Evolutionary conservation across 2,329 filamentous ascomycete genomes (phyloP), one percentile per base, ranked within the genome.

Genomic region (Ascocoryne sarcoides): DNA sequence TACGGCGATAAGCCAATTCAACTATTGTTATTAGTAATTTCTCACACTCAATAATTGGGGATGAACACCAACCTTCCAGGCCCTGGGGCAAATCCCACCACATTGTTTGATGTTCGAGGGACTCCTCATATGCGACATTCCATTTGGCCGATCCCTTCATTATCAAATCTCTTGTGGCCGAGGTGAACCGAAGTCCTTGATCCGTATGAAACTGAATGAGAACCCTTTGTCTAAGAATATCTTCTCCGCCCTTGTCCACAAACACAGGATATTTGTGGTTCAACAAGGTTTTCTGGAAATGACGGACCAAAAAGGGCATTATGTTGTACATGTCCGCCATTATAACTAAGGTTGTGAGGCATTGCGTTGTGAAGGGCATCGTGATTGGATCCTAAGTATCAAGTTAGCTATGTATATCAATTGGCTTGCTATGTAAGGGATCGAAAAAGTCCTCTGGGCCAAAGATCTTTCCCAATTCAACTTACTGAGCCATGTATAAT

Each of bases 301-400:
- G 75, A 34, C 64, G 65, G 7, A 72, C 66, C 2, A 86, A 68
- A 9, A 66, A 58, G 2, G 66, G 58, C 2, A 76, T 62, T 44
- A 79, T 82, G 61, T 82, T 79, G 60, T 86, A 88, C 32, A 81
- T 75, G 59, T 88, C 84, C 8, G 82, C 81, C 41, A 85, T 71
- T 37, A 86, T 71, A 30, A 80, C 76, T 30, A 88, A 64, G 2
- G 80, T 82, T 10, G 78, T 74, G 9, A 84, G 66, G 48, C 82
- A 82, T 5, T 51, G 52, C 18, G 73, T 62, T 48, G 84, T 69
- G 12, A 71, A 72, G 15, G 71, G 65, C 2, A 56, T 60, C 2
- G 59, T 61, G 8, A 42, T 18, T 30, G 49, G 51, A 12, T 49
- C 50, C 52, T 55, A 19, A 9, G 15, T 5, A 29, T 23, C 19